These are phyloP conservation scores for Bondarzewia mesenterica DNA, from an alignment of 1,284 basidiomycete species.

Conservation along the genomic window DNA sequence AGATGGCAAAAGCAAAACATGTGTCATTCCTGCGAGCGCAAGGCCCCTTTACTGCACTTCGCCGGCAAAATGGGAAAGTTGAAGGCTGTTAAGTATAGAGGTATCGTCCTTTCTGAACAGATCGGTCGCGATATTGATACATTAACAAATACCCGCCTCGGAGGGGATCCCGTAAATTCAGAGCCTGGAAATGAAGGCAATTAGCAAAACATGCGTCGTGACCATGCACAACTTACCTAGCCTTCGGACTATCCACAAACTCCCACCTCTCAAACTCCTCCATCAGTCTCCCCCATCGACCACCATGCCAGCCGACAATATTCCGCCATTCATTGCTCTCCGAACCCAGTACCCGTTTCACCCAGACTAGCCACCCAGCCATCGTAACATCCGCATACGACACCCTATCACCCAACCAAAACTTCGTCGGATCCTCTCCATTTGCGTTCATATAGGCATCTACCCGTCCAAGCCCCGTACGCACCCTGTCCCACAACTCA, in stretches of 20 bases:
- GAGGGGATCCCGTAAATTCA: too few relatives aligned
- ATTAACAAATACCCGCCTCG: too few relatives aligned
- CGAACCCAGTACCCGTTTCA: conserved; percentile 15
- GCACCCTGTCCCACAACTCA: conserved; percentile 17
- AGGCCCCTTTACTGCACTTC: too few relatives aligned
- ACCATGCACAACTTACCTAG: background rate
- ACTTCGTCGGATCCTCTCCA: conserved; percentile 13
- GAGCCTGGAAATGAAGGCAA: too few relatives aligned
- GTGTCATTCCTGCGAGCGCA: too few relatives aligned
- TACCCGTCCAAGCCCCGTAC: conserved; percentile 17
- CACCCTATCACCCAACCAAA: conserved; percentile 26
- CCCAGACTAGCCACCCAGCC: conserved; percentile 21
- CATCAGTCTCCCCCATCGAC: conserved; percentile 24
- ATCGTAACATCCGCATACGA: conserved; percentile 26
- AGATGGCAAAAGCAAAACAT: too few relatives aligned
- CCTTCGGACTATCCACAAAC: conserved; percentile 3
- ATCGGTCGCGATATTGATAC: too few relatives aligned
- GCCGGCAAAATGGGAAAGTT: too few relatives aligned
- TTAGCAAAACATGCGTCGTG: too few relatives aligned
- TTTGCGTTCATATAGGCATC: conserved; percentile 13
- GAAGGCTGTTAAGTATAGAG: too few relatives aligned
- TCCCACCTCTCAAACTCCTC: conserved; percentile 20
- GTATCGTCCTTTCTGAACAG: too few relatives aligned
- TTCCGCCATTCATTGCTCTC: conserved; percentile 20
- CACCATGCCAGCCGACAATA: conserved; percentile 23